A percentile compares a stretch with the other conserved stretches of the same genome.
phyloP scores from a whole-genome alignment of 75 land plant genomes.

The Pinus taeda region DNA sequence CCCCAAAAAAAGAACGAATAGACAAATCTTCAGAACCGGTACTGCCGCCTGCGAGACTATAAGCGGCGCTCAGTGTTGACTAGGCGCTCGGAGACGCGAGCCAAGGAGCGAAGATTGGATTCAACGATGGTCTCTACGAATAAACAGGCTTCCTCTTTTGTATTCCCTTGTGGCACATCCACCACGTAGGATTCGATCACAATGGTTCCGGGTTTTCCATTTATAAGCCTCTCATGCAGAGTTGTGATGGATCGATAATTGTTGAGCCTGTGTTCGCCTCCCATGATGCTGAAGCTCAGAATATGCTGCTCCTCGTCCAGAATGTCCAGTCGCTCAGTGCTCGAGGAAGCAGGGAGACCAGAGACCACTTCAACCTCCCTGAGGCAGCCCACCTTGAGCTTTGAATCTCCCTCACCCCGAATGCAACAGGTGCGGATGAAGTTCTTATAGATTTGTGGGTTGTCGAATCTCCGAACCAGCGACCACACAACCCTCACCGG shows the following conservation, averaged over 20 bases:
- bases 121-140: conserved; percentile 76
- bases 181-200: conserved; percentile 87
- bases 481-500: conserved; percentile 63
- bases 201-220: conserved; percentile 20
- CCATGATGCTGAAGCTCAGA: conserved; percentile 66
- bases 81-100: conserved; percentile 39
- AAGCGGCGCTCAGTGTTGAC: too few species aligned
- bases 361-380: conserved; percentile 74
- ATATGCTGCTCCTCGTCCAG: conserved; percentile 62
- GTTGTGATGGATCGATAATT: conserved; percentile 83
- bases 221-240: conserved; percentile 26
- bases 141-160: conserved; percentile 62
- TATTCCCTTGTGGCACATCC: conserved; percentile 81
- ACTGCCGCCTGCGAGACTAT: too few species aligned
- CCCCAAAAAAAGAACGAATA: too few species aligned
- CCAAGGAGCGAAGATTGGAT: conserved; percentile 72
- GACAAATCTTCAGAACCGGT: too few species aligned
- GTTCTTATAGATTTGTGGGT: conserved; percentile 79
- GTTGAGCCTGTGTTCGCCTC: conserved; percentile 75
- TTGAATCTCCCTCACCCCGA: neutral
- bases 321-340: conserved; percentile 73
- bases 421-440: conserved; percentile 63
- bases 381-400: conserved; percentile 40
- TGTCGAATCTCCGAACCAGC: conserved; percentile 69
- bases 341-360: conserved; percentile 71